Percentiles rank a stretch among this genome's conserved stretches.
phyloP scores from a whole-genome alignment of 2,329 filamentous ascomycete species.

The Xylariaceae sp. region DNA sequence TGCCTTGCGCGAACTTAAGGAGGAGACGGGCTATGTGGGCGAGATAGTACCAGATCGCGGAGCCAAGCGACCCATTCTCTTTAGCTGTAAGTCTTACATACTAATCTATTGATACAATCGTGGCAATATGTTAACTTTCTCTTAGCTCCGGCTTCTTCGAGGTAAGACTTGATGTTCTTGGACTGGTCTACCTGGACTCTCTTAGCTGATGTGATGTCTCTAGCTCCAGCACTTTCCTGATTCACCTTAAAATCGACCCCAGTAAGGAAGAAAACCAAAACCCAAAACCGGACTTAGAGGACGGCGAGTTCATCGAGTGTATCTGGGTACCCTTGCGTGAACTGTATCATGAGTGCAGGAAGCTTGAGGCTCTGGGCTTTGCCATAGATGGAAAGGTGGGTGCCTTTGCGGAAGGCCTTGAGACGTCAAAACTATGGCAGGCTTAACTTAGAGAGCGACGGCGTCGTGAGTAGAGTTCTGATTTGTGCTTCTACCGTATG shows the following conservation, averaged over 20 bases:
- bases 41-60: slow-evolving; percentile 32
- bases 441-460: neutral
- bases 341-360: slow-evolving; percentile 48
- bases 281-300: slow-evolving; percentile 50
- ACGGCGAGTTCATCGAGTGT: slow-evolving; percentile 56
- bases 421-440: slow-evolving; percentile 31
- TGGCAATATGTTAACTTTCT: neutral
- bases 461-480: too few species aligned
- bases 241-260: slow-evolving; percentile 51
- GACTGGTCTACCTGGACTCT: neutral
- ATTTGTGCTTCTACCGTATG: too few species aligned
- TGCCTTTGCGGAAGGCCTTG: slow-evolving; percentile 36
- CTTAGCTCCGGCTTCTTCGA: slow-evolving; percentile 34
- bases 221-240: slow-evolving; percentile 36
- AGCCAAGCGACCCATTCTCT: slow-evolving; percentile 31
- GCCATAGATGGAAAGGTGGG: slow-evolving; percentile 39
- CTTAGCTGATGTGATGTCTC: neutral
- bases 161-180: slow-evolving; percentile 14
- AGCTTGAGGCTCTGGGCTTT: slow-evolving; percentile 41
- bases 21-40: slow-evolving; percentile 45
- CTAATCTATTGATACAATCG: neutral
- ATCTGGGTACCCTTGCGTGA: slow-evolving; percentile 51
- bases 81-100: slow-evolving; percentile 30
- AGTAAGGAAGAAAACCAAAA: slow-evolving; percentile 47
- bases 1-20: slow-evolving; percentile 42